These are phyloP conservation scores for Pseudopithomyces chartarum DNA, from an alignment of 2,329 filamentous ascomycete genomes.

Conservation along the genomic window DNA sequence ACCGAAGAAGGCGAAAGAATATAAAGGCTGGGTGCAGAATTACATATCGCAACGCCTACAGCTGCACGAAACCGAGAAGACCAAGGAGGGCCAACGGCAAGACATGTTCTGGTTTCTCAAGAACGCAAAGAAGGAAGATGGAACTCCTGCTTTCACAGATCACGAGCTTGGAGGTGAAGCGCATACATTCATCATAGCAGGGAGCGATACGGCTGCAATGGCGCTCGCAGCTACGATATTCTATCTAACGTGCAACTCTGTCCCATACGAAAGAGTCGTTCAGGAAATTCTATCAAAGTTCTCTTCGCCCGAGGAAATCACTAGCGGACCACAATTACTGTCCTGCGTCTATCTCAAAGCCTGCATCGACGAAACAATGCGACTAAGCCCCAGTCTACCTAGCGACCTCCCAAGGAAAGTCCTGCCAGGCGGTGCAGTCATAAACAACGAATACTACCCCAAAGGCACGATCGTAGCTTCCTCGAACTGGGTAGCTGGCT, in stretches of 20 bases:
- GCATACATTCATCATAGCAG: neutral
- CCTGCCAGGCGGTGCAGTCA: conserved; percentile 18
- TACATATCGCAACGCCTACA: neutral
- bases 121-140: neutral
- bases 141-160: neutral
- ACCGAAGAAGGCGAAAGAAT: neutral
- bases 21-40: neutral
- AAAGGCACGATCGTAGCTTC: conserved; percentile 26
- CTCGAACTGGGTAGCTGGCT: conserved; percentile 29
- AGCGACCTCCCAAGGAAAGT: conserved; percentile 27
- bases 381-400: conserved; percentile 32
- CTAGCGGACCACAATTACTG: conserved; percentile 20
- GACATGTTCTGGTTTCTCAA: neutral
- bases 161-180: neutral
- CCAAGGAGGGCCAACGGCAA: neutral
- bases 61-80: neutral
- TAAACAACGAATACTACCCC: conserved; percentile 29
- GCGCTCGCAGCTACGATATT: neutral
- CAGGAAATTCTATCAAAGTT: conserved; percentile 27
- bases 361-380: conserved; percentile 41
- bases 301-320: conserved; percentile 21
- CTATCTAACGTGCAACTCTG: neutral
- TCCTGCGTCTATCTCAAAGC: conserved; percentile 32
- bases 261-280: neutral
- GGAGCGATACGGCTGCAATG: neutral